Percentiles rank a stretch among this genome's conserved stretches.
phyloP scores from a whole-genome alignment of 371 early-diverging fungal species.

The Mortierella sp. region DNA sequence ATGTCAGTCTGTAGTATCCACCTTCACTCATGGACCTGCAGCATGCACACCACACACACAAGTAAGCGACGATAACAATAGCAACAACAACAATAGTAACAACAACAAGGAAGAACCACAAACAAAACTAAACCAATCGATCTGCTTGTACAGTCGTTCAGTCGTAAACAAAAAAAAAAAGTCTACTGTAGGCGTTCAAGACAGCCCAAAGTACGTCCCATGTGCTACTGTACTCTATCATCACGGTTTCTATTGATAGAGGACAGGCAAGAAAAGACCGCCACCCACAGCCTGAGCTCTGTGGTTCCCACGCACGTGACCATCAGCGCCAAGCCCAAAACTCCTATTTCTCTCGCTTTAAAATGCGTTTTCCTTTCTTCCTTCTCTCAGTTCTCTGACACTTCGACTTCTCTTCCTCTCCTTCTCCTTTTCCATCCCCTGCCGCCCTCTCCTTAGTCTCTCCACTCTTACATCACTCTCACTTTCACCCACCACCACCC shows the following conservation, averaged over 20 bases:
- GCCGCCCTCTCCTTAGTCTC: too few relatives aligned
- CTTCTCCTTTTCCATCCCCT: neutral
- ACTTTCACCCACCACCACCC: neutral
- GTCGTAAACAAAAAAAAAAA: too few relatives aligned
- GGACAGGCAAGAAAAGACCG: too few relatives aligned
- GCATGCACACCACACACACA: neutral
- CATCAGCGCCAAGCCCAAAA: neutral
- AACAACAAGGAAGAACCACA: neutral
- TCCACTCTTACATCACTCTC: too few relatives aligned
- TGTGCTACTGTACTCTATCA: too few relatives aligned
- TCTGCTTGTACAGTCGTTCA: too few relatives aligned
- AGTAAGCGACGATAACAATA: neutral
- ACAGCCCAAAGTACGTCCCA: too few relatives aligned
- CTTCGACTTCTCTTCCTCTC: neutral
- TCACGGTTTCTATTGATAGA: too few relatives aligned
- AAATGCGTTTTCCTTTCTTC: neutral
- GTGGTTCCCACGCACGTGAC: slow-evolving; percentile 2
- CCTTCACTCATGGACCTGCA: neutral
- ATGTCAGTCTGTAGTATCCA: neutral
- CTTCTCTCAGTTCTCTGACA: neutral
- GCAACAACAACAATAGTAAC: too few relatives aligned
- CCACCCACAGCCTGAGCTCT: too few relatives aligned
- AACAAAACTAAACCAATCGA: neutral
- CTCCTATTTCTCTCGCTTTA: neutral
- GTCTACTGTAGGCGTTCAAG: too few relatives aligned